phyloP scores from a whole-genome alignment of 208 protist genomes.

The Crithidia sp. region DNA sequence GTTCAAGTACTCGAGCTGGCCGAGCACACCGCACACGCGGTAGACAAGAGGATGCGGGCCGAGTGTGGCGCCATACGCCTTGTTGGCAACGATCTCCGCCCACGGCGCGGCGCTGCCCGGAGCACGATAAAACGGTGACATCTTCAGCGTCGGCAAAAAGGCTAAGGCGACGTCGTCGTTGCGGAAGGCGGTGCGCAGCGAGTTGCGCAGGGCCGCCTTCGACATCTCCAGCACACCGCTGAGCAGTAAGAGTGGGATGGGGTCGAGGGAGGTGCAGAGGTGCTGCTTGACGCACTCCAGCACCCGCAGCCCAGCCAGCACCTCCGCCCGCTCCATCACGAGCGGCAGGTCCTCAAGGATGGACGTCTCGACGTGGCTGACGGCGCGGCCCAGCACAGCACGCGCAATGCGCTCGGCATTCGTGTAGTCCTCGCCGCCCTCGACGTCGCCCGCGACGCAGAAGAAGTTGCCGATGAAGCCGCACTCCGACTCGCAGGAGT shows the following conservation, averaged over 20 bases:
- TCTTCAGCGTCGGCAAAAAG: constrained; percentile 45
- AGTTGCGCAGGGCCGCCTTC: constrained; percentile 61
- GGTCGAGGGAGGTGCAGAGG: constrained; percentile 77
- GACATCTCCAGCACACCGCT: constrained; percentile 79
- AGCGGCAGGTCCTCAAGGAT: constrained; percentile 54
- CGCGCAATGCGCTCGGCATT: constrained; percentile 62
- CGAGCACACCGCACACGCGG: constrained; percentile 53
- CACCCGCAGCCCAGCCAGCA: constrained; percentile 70
- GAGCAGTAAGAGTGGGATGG: constrained; percentile 82
- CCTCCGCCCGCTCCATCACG: constrained; percentile 56
- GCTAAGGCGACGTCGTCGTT: constrained; percentile 64
- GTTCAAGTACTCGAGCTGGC: constrained; percentile 78
- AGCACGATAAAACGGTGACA: constrained; percentile 47
- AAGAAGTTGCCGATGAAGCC: constrained; percentile 87
- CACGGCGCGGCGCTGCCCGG: constrained; percentile 19
- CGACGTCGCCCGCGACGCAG: constrained; percentile 48
- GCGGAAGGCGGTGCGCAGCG: constrained; percentile 51
- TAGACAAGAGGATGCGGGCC: constrained; percentile 63
- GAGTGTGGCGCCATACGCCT: constrained; percentile 56
- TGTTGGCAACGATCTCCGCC: constrained; percentile 40
- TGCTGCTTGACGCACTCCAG: constrained; percentile 78
- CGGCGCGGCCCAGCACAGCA: constrained; percentile 49
- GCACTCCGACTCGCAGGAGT: constrained; percentile 69
- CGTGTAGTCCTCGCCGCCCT: constrained; percentile 55
- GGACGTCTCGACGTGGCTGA: constrained; percentile 41